phyloP scores from a whole-genome alignment of 2,329 filamentous ascomycete genomes.

The Scolecobasidium constrictum region DNA sequence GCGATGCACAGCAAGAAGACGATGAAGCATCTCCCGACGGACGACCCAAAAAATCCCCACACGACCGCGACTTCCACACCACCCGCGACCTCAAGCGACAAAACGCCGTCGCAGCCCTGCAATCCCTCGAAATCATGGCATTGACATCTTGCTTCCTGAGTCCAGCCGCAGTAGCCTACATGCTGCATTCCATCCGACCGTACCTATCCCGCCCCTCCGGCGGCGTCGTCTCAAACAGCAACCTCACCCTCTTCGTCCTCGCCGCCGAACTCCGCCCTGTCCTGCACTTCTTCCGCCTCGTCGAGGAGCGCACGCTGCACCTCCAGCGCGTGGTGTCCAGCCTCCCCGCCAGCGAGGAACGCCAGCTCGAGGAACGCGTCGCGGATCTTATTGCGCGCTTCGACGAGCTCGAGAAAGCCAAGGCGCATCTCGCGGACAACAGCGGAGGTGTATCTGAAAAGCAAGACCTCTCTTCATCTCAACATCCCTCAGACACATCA shows the following conservation, averaged over 20 bases:
- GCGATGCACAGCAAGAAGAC: neutral
- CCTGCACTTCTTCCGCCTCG: constrained; percentile 69
- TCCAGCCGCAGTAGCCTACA: constrained; percentile 67
- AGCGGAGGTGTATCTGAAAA: constrained; percentile 5
- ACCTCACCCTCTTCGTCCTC: constrained; percentile 80
- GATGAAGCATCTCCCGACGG: neutral
- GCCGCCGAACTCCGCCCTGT: constrained; percentile 77
- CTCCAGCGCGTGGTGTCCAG: constrained; percentile 63
- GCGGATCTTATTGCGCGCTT: constrained; percentile 52
- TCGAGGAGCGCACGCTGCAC: constrained; percentile 68
- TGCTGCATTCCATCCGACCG: constrained; percentile 69
- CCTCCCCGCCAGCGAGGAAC: constrained; percentile 25
- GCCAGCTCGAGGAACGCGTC: constrained; percentile 15
- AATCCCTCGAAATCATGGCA: constrained; percentile 35
- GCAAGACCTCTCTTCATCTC: neutral
- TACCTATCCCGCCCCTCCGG: constrained; percentile 77
- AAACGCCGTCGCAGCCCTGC: constrained; percentile 5
- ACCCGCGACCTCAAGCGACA: neutral
- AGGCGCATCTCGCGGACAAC: constrained; percentile 16
- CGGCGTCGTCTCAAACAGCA: constrained; percentile 83
- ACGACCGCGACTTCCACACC: neutral
- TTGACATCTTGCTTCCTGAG: constrained; percentile 69
- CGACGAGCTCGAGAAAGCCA: constrained; percentile 53
- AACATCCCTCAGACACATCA: constrained; percentile 18
- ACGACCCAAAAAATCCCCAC: constrained; percentile 9